Evolutionary conservation across 768 basidiomycete genomes (phyloP).

Genomic region (Leucocoprinus sp.): DNA sequence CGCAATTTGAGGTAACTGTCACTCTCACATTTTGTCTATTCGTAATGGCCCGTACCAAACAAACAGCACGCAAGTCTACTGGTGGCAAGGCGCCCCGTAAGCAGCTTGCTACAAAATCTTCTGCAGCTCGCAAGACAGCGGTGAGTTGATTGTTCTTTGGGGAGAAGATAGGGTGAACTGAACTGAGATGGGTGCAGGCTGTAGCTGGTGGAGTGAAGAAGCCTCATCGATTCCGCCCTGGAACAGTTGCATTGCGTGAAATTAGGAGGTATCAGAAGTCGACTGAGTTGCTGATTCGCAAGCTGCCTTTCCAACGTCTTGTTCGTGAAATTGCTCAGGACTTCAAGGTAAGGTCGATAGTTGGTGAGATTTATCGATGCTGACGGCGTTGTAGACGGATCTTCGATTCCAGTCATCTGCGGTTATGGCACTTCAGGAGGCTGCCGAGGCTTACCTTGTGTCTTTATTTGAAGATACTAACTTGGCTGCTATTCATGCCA

Average conservation of each 20-base stretch:
- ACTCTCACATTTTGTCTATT: constrained; percentile 15
- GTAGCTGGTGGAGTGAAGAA: constrained; percentile 93
- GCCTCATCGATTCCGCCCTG: constrained; percentile 83
- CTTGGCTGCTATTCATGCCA: constrained; percentile 79
- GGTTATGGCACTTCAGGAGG: constrained; percentile 87
- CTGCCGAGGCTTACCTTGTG: constrained; percentile 79
- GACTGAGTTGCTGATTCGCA: constrained; percentile 86
- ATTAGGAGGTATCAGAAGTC: constrained; percentile 90
- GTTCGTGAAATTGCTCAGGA: constrained; percentile 95
- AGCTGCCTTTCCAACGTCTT: constrained; percentile 90
- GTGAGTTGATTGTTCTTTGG: constrained; percentile 36
- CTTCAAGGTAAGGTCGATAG: constrained; percentile 54
- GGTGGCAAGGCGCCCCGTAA: constrained; percentile 83
- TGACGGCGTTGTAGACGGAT: constrained; percentile 45
- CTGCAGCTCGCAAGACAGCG: constrained; percentile 42
- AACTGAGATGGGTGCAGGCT: constrained; percentile 29
- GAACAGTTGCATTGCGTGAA: constrained; percentile 92
- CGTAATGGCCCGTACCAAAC: constrained; percentile 81
- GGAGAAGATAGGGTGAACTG: background rate
- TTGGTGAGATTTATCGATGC: constrained; percentile 7
- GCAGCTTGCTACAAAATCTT: constrained; percentile 70
- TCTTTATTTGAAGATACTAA: constrained; percentile 82
- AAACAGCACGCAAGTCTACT: constrained; percentile 84
- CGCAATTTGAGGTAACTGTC: constrained; percentile 14
- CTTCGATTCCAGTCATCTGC: constrained; percentile 94